Percentiles rank a stretch among this genome's conserved stretches.
phyloP scores from a whole-genome alignment of 2,329 filamentous ascomycete genomes.

The Neonectria magnoliae region DNA sequence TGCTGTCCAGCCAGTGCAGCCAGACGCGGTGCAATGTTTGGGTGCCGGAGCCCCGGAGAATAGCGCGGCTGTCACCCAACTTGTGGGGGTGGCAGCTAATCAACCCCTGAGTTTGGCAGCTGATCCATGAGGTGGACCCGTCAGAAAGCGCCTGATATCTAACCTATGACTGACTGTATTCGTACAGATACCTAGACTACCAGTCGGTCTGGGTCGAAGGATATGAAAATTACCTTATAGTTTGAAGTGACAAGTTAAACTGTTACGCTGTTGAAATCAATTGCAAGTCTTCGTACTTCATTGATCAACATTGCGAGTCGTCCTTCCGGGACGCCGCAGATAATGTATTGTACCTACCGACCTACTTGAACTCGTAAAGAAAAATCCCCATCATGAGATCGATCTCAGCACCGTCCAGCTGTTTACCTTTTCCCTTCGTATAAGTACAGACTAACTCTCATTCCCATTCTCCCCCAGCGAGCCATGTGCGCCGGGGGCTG shows the following conservation, averaged over 20 bases:
- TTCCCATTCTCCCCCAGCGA: conserved; percentile 9
- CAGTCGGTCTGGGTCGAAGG: no score
- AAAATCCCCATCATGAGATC: conserved; percentile 17
- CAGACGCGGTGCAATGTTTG: background rate
- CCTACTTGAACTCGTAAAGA: conserved; percentile 16
- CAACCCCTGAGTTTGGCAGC: background rate
- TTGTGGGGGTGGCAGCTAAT: background rate
- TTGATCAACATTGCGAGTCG: conserved; percentile 18
- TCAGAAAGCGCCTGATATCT: no score
- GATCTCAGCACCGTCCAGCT: conserved; percentile 14
- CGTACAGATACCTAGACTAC: no score
- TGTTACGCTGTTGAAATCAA: no score
- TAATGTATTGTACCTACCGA: conserved; percentile 15
- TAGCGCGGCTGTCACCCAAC: background rate
- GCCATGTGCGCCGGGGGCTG: conserved; percentile 20
- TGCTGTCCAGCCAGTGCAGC: background rate
- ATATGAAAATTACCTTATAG: no score
- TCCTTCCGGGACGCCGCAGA: conserved; percentile 19
- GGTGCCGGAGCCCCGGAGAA: background rate
- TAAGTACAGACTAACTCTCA: background rate
- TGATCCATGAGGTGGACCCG: background rate
- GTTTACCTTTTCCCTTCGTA: conserved; percentile 10
- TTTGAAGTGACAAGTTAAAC: no score
- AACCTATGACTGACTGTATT: no score
- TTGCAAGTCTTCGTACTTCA: background rate